Conservation (phyloP, 2,329 filamentous ascomycete species). For the Elsinoe australis region DNA sequence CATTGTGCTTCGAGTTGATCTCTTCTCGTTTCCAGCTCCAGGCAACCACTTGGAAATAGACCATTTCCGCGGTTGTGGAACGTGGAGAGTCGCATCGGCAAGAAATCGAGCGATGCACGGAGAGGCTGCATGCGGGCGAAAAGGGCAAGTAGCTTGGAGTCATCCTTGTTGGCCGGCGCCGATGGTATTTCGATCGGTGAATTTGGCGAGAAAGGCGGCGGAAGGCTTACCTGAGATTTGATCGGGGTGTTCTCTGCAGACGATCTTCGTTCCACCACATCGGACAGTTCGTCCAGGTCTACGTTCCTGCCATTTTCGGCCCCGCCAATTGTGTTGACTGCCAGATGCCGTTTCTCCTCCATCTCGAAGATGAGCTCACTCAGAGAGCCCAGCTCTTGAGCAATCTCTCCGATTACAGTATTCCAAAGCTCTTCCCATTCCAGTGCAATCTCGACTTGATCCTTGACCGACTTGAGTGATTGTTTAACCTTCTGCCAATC, state of each 20-base stretch:
- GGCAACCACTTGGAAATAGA: slow-evolving; percentile 82
- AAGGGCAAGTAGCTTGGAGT: slow-evolving; percentile 77
- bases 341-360: slow-evolving; percentile 88
- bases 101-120: slow-evolving; percentile 83
- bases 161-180: slow-evolving; percentile 60
- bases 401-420: slow-evolving; percentile 85
- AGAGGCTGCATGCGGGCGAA: slow-evolving; percentile 95
- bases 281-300: slow-evolving; percentile 84
- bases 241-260: slow-evolving; percentile 38
- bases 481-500: slow-evolving; percentile 79
- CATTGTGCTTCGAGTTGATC: slow-evolving; percentile 73
- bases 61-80: slow-evolving; percentile 71
- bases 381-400: slow-evolving; percentile 75
- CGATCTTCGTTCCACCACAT: slow-evolving; percentile 83
- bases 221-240: slow-evolving; percentile 58
- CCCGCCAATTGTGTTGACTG: slow-evolving; percentile 60
- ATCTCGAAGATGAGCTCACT: slow-evolving; percentile 86
- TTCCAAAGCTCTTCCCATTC: slow-evolving; percentile 99
- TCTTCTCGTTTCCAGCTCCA: slow-evolving; percentile 73
- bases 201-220: slow-evolving; percentile 49
- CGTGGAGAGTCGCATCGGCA: slow-evolving; percentile 86
- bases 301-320: slow-evolving; percentile 45
- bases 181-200: slow-evolving; percentile 56
- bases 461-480: slow-evolving; percentile 70
- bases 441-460: slow-evolving; percentile 93